A percentile compares a stretch with the other conserved stretches of the same genome.
phyloP scores from a whole-genome alignment of 2,329 filamentous ascomycete species.

The Colletotrichum higginsianum region DNA sequence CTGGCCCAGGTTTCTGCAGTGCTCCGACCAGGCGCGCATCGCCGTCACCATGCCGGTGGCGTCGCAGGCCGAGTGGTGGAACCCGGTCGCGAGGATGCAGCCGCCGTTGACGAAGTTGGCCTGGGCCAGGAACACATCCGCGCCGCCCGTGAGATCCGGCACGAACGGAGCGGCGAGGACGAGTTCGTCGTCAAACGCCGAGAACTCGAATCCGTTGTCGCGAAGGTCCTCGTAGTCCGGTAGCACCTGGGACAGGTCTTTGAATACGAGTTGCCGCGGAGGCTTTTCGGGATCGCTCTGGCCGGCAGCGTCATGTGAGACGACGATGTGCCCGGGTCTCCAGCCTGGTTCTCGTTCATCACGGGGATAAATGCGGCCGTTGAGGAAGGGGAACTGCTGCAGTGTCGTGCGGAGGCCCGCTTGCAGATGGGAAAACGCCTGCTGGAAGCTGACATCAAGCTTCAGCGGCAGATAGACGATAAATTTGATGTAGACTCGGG shows the following conservation, averaged over 20 bases:
- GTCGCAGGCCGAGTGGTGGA: conserved; percentile 43
- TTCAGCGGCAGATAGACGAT: conserved; percentile 53
- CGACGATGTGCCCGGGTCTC: conserved; percentile 46
- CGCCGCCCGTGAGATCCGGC: conserved; percentile 40
- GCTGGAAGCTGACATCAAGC: conserved; percentile 46
- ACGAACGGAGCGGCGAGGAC: conserved; percentile 46
- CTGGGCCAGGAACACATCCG: conserved; percentile 49
- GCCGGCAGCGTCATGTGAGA: conserved; percentile 41
- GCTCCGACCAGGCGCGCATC: conserved; percentile 51
- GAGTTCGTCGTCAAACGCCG: conserved; percentile 47
- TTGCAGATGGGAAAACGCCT: conserved; percentile 52
- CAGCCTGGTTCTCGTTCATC: conserved; percentile 50
- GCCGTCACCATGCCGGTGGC: conserved; percentile 49
- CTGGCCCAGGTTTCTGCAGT: conserved; percentile 47
- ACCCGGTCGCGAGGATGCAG: conserved; percentile 44
- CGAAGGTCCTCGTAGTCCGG: conserved; percentile 45
- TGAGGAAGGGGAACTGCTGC: conserved; percentile 54
- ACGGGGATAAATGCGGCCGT: conserved; percentile 52
- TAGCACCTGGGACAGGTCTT: conserved; percentile 47
- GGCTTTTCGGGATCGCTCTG: background rate
- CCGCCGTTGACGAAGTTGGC: conserved; percentile 52
- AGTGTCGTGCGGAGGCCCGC: conserved; percentile 53
- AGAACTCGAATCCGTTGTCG: conserved; percentile 47
- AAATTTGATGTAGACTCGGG: conserved; percentile 28
- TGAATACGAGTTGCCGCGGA: conserved; percentile 45